A percentile compares a stretch with the other conserved stretches of the same genome.
These are phyloP conservation scores for Prunus mume DNA, from an alignment of 306 rosid genomes.

Conservation along the genomic window DNA sequence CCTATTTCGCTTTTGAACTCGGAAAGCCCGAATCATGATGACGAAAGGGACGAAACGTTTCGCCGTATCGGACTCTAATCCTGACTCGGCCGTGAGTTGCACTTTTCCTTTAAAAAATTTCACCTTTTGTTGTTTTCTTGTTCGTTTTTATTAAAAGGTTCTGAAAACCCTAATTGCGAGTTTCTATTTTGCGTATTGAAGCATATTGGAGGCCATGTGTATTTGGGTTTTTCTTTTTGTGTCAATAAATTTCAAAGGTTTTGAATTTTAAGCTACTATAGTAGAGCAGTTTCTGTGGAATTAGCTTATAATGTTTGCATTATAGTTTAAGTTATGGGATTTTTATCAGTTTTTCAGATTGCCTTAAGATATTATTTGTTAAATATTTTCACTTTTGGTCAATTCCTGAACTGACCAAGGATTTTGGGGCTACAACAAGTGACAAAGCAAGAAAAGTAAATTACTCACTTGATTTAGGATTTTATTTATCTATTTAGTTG, in stretches of 20 bases:
- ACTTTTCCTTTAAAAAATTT: background rate
- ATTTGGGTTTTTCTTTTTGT: background rate
- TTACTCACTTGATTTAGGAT: background rate
- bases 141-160: background rate
- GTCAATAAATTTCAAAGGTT: background rate
- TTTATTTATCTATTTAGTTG: background rate
- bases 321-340: background rate
- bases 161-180: background rate
- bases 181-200: background rate
- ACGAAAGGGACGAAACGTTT: conserved; percentile 82
- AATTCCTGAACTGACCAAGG: background rate
- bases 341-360: background rate
- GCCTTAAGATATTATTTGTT: background rate
- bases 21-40: conserved; percentile 36
- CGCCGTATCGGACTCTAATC: conserved; percentile 51
- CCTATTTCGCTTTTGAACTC: conserved; percentile 9
- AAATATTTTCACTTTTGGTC: background rate
- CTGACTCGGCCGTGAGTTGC: conserved; percentile 64
- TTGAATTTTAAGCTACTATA: conserved; percentile 1
- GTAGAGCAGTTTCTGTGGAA: background rate
- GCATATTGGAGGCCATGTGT: background rate
- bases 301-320: background rate
- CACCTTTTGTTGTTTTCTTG: background rate
- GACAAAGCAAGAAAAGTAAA: background rate
- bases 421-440: conserved; percentile 1